Evolutionary conservation across 2,329 filamentous ascomycete species (phyloP).

Genomic region (Colletotrichum paranaense): DNA sequence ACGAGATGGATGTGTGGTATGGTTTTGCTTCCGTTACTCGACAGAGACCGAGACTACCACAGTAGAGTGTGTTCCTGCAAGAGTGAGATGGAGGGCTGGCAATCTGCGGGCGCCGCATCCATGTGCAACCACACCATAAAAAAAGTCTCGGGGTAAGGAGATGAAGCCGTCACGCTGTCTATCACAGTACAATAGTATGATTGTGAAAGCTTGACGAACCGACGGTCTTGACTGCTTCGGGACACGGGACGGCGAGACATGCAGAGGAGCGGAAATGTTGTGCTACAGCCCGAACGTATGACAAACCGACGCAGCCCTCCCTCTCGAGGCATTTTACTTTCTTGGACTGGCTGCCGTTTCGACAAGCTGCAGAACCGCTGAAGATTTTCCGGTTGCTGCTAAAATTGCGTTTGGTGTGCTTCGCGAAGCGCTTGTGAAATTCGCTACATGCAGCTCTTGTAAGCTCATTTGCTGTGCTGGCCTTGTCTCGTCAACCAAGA

Average conservation of each 20-base stretch:
- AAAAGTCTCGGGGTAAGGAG: neutral
- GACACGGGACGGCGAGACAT: neutral
- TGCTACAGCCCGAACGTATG: neutral
- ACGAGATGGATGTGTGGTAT: neutral
- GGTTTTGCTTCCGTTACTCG: neutral
- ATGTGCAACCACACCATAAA: constrained; percentile 10
- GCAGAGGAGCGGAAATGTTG: neutral
- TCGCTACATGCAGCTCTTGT: neutral
- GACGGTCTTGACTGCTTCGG: constrained; percentile 1
- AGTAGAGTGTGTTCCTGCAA: neutral
- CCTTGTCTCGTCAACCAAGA: neutral
- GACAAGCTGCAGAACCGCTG: constrained; percentile 14
- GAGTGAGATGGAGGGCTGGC: neutral
- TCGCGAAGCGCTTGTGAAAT: neutral
- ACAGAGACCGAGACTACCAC: neutral
- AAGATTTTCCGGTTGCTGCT: constrained; percentile 16
- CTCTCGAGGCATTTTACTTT: neutral
- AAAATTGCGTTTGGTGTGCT: constrained; percentile 1
- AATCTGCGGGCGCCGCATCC: neutral
- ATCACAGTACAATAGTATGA: neutral
- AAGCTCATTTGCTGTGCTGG: neutral
- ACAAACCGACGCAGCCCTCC: neutral
- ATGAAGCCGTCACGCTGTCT: neutral
- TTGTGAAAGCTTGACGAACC: neutral
- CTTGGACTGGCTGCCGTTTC: neutral